phyloP scores from a whole-genome alignment of 2,329 filamentous ascomycete genomes.

The Pestalotiopsis fici region DNA sequence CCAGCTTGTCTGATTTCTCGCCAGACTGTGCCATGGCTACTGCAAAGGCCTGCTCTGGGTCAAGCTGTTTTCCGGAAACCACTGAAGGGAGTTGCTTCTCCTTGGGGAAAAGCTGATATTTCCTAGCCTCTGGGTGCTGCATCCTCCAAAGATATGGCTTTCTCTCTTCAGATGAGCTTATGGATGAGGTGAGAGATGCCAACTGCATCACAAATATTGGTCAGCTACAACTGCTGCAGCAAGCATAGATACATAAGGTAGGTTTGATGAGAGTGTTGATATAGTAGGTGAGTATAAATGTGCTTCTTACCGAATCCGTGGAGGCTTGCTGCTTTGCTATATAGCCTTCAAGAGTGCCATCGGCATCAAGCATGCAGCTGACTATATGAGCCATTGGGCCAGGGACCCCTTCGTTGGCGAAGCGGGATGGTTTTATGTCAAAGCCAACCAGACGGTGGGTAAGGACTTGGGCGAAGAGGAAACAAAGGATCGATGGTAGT shows the following conservation, averaged over 20 bases:
- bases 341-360: constrained; percentile 46
- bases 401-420: constrained; percentile 22
- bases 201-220: constrained; percentile 23
- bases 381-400: constrained; percentile 61
- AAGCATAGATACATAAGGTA: constrained; percentile 12
- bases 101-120: constrained; percentile 63
- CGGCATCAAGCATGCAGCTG: constrained; percentile 54
- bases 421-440: constrained; percentile 1
- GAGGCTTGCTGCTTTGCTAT: constrained; percentile 50
- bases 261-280: constrained; percentile 22
- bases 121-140: constrained; percentile 55
- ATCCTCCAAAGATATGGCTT: constrained; percentile 57
- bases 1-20: constrained; percentile 42
- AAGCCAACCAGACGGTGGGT: constrained; percentile 23
- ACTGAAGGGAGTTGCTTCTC: constrained; percentile 46
- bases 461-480: constrained; percentile 28
- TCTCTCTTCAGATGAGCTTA: constrained; percentile 43
- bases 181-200: constrained; percentile 26
- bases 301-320: constrained; percentile 45
- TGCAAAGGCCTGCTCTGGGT: constrained; percentile 49
- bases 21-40: constrained; percentile 39
- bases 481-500: constrained; percentile 27
- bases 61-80: constrained; percentile 44
- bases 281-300: constrained; percentile 12
- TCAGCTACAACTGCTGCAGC: constrained; percentile 16